Percentiles rank a stretch among this genome's conserved stretches.
Evolutionary conservation across 2,329 filamentous ascomycete genomes (phyloP).

Genomic region (Aspergillus thermomutatus): DNA sequence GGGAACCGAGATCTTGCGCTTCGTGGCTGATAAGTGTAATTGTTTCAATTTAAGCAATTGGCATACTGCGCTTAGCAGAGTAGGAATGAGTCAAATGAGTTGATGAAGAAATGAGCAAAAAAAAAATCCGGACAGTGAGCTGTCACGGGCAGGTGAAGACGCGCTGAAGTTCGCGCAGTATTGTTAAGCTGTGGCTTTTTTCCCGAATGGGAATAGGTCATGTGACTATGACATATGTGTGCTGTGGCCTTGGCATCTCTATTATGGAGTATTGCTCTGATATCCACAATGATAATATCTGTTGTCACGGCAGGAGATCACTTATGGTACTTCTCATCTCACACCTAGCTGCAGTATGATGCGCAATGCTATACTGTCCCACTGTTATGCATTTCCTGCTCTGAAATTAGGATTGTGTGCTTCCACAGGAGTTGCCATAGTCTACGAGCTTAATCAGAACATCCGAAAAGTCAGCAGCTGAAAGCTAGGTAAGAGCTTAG

Average conservation of each 20-base stretch:
- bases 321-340: no score
- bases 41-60: neutral
- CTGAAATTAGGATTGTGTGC: neutral
- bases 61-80: neutral
- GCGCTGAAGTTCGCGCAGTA: neutral
- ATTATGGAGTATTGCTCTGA: no score
- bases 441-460: conserved; percentile 6
- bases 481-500: conserved; percentile 2
- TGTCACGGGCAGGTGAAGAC: neutral
- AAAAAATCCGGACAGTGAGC: neutral
- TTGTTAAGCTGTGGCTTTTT: neutral
- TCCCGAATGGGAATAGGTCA: neutral
- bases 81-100: neutral
- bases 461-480: conserved; percentile 15
- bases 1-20: neutral
- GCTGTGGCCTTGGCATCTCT: no score
- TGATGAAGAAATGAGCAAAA: neutral
- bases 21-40: neutral
- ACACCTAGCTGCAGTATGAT: no score
- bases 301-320: no score
- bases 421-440: neutral
- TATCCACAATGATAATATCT: neutral
- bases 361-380: no score
- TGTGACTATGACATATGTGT: neutral
- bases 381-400: no score